Conservation (phyloP, 176 grass and related monocot genomes). For the Puccinellia tenuiflora region DNA sequence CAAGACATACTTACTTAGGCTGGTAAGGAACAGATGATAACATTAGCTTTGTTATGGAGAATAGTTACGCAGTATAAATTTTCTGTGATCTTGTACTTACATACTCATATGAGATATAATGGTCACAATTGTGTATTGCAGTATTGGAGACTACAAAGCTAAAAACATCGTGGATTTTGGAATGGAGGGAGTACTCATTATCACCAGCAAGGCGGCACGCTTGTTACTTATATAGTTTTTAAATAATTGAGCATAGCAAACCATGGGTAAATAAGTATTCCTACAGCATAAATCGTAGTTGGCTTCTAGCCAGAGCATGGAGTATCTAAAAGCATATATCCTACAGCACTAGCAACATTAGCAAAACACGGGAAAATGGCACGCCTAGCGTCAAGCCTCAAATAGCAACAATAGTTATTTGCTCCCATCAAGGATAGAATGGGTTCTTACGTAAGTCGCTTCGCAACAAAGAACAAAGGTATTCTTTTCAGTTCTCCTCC, state of each 20-base stretch:
- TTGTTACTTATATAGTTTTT: neutral
- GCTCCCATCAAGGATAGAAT: neutral
- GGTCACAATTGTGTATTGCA: neutral
- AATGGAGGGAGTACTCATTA: neutral
- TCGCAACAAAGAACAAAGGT: conserved; percentile 68
- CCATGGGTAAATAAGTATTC: neutral
- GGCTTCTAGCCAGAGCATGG: neutral
- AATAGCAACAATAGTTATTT: neutral
- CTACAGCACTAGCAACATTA: neutral
- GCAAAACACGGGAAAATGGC: neutral
- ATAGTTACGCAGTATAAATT: neutral
- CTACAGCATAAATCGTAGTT: neutral
- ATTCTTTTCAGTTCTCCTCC: conserved; percentile 68
- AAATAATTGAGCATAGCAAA: neutral
- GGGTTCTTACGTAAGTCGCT: conserved; percentile 68
- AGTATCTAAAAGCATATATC: neutral
- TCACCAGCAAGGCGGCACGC: neutral
- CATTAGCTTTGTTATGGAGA: neutral
- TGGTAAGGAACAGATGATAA: neutral
- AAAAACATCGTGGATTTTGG: neutral
- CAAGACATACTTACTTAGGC: neutral
- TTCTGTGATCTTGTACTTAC: neutral
- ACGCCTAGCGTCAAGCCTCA: neutral
- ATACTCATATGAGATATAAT: neutral
- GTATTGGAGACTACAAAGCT: neutral